Evolutionary conservation across 805 yeast species (phyloP).

Genomic region (Sugiyamaella chiloensis): DNA sequence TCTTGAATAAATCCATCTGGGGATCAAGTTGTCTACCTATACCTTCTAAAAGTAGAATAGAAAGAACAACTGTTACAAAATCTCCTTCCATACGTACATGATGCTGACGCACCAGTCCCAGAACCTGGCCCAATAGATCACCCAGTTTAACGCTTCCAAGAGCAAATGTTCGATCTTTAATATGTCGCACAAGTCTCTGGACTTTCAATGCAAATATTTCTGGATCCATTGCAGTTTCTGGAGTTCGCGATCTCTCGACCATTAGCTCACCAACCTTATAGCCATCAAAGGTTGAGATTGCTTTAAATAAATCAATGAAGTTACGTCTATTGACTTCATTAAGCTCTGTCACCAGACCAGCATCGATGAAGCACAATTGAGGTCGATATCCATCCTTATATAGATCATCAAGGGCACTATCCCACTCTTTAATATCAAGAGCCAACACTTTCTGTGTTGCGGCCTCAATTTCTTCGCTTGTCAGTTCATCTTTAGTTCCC

Average conservation of each 20-base stretch:
- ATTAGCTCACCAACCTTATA: constrained; percentile 90
- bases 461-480: constrained; percentile 26
- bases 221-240: constrained; percentile 81
- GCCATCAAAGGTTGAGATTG: constrained; percentile 90
- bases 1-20: constrained; percentile 87
- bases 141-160: constrained; percentile 91
- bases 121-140: constrained; percentile 79
- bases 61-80: constrained; percentile 91
- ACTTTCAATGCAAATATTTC: constrained; percentile 87
- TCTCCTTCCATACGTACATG: constrained; percentile 98
- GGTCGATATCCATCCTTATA: constrained; percentile 66
- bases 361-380: constrained; percentile 85
- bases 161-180: constrained; percentile 85
- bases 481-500: constrained; percentile 36
- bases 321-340: constrained; percentile 74
- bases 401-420: constrained; percentile 41
- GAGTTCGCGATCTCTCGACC: constrained; percentile 93
- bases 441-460: constrained; percentile 25
- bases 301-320: constrained; percentile 83
- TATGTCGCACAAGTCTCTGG: constrained; percentile 73
- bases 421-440: constrained; percentile 19
- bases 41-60: constrained; percentile 87
- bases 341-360: constrained; percentile 90
- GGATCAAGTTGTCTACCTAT: constrained; percentile 94
- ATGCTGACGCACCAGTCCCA: constrained; percentile 86